Evolutionary conservation across 1,284 basidiomycete species (phyloP), one percentile per base, ranked within the genome.

Genomic region (Lentinus polychrous): DNA sequence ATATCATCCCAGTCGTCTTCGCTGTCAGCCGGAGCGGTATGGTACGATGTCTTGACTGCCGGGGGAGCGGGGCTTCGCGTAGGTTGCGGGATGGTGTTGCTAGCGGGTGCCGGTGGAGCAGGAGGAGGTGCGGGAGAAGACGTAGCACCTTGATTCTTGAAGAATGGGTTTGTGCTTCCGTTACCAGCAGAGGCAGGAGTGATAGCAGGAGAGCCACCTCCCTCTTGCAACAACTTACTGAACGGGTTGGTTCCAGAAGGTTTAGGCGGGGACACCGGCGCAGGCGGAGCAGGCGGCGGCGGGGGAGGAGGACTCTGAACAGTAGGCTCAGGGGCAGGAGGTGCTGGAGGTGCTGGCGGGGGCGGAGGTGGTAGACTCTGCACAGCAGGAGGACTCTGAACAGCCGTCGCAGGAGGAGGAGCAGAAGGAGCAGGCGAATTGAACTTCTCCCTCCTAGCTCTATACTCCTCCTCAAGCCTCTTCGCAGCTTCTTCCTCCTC

Each of bases 1-100:
- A 87, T 72, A 14, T 86, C 84, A 49, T 88, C 92, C 93, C 93
- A 95, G 50, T 93, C 92, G 18, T 90, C 85, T 20, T 81, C 79
- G 15, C 67, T 71, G 20, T 79, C 78, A 2, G 66, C 65, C 1
- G 86, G 77, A 0, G 79, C 85, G 0, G 79, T 83, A 49, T 83
- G 66, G 57, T 87, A 86, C 0, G 72, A 59, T 0, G 73, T 63
- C 60, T 79, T 83, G 17, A 73, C 66, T 0, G 74, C 66, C 5
- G 71, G 64, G n/a, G 79, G 75, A 3, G 67, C 61, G 15, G 67
- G 56, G 49, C 60, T 62, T 53, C 62, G 55, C 12, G 64, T 54
- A 8, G 63, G 51, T 15, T 56, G 58, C 32, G 55, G 56, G 43
- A 54, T 48, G 42, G 53, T 48, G 22, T 54, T 47, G 33, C 45